Evolutionary conservation across 108 stramenopile species (phyloP).

Genomic region (Schizochytrium sp.): DNA sequence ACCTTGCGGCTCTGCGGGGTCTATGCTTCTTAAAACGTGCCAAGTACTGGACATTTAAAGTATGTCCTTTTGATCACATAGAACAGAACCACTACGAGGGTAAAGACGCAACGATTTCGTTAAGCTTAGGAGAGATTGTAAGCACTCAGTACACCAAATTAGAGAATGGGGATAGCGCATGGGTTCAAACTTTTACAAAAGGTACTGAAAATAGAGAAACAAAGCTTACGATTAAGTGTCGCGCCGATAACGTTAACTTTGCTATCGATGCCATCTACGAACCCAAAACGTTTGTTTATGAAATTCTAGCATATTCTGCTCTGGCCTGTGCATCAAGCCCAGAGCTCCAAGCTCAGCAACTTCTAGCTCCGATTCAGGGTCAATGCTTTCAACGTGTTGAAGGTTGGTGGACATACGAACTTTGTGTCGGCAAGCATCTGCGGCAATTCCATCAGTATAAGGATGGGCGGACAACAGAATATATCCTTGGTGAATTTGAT

Average conservation of each 20-base stretch:
- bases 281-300: neutral
- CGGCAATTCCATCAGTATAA: conserved; percentile 36
- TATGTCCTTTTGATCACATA: conserved; percentile 48
- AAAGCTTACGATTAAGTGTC: conserved; percentile 29
- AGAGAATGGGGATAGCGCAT: neutral
- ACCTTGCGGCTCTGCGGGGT: neutral
- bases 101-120: neutral
- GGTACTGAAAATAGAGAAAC: neutral
- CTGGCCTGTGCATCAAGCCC: neutral
- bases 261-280: neutral
- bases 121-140: neutral
- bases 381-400: conserved; percentile 19
- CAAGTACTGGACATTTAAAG: conserved; percentile 46
- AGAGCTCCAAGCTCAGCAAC: conserved; percentile 32
- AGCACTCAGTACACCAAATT: neutral
- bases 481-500: conserved; percentile 21
- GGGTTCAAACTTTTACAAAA: neutral
- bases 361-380: conserved; percentile 43
- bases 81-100: conserved; percentile 29
- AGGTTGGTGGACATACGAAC: conserved; percentile 58
- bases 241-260: neutral
- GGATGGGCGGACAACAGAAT: conserved; percentile 52
- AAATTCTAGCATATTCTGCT: neutral
- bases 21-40: neutral
- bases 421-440: neutral